phyloP scores from a whole-genome alignment of 768 basidiomycete genomes.

The Ramaria sp. region DNA sequence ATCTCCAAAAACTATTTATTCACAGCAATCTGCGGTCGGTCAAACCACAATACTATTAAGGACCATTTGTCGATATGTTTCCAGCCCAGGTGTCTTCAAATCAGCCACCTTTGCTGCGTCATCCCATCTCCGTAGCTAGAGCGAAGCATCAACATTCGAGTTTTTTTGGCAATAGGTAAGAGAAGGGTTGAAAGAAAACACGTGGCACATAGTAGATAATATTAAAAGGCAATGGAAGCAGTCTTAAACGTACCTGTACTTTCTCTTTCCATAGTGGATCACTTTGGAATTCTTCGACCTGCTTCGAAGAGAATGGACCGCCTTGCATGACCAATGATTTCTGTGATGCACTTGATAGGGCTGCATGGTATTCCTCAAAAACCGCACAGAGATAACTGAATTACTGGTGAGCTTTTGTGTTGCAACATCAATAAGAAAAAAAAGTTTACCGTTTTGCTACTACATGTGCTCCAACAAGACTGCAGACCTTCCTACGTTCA shows the following conservation, averaged over 20 bases:
- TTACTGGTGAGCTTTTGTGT: no score
- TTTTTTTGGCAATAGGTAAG: not conserved
- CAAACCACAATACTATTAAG: not conserved
- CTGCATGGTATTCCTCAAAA: conserved; percentile 1
- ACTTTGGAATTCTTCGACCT: conserved; percentile 10
- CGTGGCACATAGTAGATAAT: no score
- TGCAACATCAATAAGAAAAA: not conserved
- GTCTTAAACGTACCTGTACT: conserved; percentile 5
- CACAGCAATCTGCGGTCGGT: not conserved
- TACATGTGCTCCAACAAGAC: conserved; percentile 10
- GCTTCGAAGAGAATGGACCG: conserved; percentile 8
- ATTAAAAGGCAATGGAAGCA: no score
- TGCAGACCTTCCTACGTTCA: conserved; percentile 8
- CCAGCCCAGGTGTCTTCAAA: conserved; percentile 3
- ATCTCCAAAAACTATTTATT: not conserved
- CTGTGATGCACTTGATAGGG: conserved; percentile 3
- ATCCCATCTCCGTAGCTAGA: conserved; percentile 10
- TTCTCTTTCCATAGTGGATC: conserved; percentile 11
- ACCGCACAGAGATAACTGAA: conserved; percentile 6
- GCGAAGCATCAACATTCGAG: not conserved
- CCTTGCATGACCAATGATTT: conserved; percentile 7
- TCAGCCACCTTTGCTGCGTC: conserved; percentile 10
- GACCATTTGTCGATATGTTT: conserved; percentile 6
- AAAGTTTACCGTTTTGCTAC: conserved; percentile 9
- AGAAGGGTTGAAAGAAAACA: not conserved